These are phyloP conservation scores for Penicilliopsis zonata DNA, from an alignment of 495 filamentous ascomycete species.

Conservation along the genomic window DNA sequence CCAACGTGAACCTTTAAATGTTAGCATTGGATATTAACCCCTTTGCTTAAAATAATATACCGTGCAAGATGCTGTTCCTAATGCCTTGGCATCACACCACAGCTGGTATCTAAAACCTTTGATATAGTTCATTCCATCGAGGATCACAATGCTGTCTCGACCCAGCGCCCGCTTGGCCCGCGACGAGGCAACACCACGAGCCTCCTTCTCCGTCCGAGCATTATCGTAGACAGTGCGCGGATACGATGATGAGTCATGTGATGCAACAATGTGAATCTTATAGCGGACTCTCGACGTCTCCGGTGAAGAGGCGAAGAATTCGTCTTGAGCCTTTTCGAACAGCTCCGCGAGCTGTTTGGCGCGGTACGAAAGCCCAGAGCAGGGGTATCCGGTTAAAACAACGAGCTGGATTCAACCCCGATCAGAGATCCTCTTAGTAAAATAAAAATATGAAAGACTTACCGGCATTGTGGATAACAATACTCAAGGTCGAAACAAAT, in stretches of 20 bases:
- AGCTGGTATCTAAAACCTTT: conserved; percentile 96
- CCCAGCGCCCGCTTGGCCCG: conserved; percentile 75
- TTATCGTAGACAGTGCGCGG: conserved; percentile 39
- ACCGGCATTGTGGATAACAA: conserved; percentile 19
- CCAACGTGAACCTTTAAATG: conserved; percentile 61
- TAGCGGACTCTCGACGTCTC: conserved; percentile 39
- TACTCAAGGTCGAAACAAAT: conserved; percentile 18
- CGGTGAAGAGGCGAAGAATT: conserved; percentile 42
- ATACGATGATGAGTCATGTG: conserved; percentile 31
- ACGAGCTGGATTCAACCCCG: too few species aligned
- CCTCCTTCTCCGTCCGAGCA: conserved; percentile 74
- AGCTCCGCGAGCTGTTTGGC: conserved; percentile 57
- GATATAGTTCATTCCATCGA: conserved; percentile 92
- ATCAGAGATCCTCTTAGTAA: too few species aligned
- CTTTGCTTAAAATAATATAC: conserved; percentile 38
- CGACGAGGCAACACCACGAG: conserved; percentile 72
- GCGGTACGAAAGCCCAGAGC: conserved; percentile 85
- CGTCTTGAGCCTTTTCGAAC: conserved; percentile 28
- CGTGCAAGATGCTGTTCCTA: conserved; percentile 70
- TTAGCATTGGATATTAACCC: too few species aligned
- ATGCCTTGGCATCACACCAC: conserved; percentile 85
- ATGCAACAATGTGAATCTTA: conserved; percentile 46
- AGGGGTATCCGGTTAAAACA: conserved; percentile 83
- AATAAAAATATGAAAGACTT: conserved; percentile 4
- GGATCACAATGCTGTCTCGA: conserved; percentile 72